phyloP scores from a whole-genome alignment of 306 rosid species.

The Begonia fuchsioides region DNA sequence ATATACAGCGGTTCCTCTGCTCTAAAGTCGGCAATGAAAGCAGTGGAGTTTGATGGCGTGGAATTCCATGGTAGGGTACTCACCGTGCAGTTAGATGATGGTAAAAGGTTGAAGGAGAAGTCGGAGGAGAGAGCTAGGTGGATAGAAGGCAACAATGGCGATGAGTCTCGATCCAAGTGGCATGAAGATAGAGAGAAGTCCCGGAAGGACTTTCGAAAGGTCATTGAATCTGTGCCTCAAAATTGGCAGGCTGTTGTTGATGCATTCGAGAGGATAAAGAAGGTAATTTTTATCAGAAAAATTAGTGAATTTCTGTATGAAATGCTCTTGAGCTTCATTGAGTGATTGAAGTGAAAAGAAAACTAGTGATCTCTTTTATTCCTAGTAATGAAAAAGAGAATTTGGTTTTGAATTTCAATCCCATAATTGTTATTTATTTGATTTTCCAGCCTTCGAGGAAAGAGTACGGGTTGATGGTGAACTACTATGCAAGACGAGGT shows the following conservation, averaged over 20 bases:
- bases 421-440: not conserved
- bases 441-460: slow-evolving; percentile 86
- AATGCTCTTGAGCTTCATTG: too few species aligned
- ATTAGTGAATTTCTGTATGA: too few species aligned
- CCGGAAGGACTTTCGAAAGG: slow-evolving; percentile 37
- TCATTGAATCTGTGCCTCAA: slow-evolving; percentile 73
- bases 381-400: too few species aligned
- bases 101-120: slow-evolving; percentile 55
- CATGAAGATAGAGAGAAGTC: slow-evolving; percentile 68
- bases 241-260: slow-evolving; percentile 84
- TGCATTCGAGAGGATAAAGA: slow-evolving; percentile 53
- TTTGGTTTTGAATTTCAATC: not conserved
- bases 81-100: slow-evolving; percentile 77
- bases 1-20: slow-evolving; percentile 37
- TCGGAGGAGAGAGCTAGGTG: slow-evolving; percentile 39
- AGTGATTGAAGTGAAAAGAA: too few species aligned
- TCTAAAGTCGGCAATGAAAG: slow-evolving; percentile 51
- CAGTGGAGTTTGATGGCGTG: slow-evolving; percentile 83
- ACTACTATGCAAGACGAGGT: slow-evolving; percentile 86
- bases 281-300: slow-evolving; percentile 25
- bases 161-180: slow-evolving; percentile 52
- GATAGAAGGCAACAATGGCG: slow-evolving; percentile 36
- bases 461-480: slow-evolving; percentile 88
- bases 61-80: slow-evolving; percentile 77
- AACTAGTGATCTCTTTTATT: too few species aligned